Percentiles rank a stretch among this genome's conserved stretches.
These are phyloP conservation scores for Rhododendron vialii DNA, from an alignment of 148 eudicot species.

Conservation along the genomic window DNA sequence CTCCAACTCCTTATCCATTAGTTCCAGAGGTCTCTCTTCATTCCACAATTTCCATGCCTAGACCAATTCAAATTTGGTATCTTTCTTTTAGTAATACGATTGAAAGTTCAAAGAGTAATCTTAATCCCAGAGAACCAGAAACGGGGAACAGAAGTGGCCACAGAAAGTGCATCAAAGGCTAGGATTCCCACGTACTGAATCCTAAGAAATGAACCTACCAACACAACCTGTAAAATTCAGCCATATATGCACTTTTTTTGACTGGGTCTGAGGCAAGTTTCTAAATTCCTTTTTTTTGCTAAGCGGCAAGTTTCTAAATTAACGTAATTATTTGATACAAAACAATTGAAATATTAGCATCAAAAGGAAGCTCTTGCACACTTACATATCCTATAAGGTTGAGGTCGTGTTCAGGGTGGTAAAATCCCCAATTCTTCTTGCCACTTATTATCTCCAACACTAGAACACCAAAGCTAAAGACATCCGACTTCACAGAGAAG, in stretches of 20 bases:
- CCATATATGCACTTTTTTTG: not conserved
- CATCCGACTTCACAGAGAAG: conserved; percentile 33
- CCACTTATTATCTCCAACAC: conserved; percentile 32
- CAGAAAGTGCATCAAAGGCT: not conserved
- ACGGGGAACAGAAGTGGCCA: not conserved
- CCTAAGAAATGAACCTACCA: not conserved
- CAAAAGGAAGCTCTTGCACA: not conserved
- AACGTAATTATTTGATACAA: not conserved
- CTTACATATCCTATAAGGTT: conserved; percentile 36
- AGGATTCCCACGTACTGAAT: not conserved
- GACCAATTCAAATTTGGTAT: not conserved
- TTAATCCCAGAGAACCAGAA: not conserved
- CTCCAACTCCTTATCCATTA: conserved; percentile 1
- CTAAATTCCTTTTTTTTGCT: too few relatives aligned
- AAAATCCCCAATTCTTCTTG: conserved; percentile 27
- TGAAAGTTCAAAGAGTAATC: not conserved
- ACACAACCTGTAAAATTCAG: not conserved
- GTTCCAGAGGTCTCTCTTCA: conserved; percentile 13
- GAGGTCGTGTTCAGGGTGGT: conserved; percentile 20
- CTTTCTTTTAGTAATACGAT: not conserved
- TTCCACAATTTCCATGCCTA: conserved; percentile 33
- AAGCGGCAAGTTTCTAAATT: not conserved
- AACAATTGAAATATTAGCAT: not conserved
- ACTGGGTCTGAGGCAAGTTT: not conserved
- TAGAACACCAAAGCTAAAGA: conserved; percentile 34